Evolutionary conservation across 768 basidiomycete species (phyloP), one percentile per base, ranked within the genome.

Genomic region (Collybiopsis luxurians): DNA sequence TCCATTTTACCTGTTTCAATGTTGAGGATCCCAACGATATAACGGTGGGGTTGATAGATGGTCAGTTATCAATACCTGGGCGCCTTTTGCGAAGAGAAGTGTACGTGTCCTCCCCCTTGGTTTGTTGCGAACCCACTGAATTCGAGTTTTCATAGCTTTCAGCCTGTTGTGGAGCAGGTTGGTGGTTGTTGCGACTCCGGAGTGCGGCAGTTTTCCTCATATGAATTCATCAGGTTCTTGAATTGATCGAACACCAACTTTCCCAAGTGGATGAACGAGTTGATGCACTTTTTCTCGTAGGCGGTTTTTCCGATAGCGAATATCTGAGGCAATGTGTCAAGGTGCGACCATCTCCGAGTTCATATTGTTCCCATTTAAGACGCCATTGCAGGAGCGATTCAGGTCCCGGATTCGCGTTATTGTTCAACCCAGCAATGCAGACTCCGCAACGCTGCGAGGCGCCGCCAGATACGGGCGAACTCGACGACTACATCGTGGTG

Each of bases 1-100:
- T 94, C 73, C 85, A 90, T 67, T 95, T 94, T 70, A 93, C 86
- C 30, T 93, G 90, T 69, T 95, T 95, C 78, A 94, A 94, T 61
- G 84, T 87, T 15, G 86, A 90, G 61, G 90, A 92, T 66, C 84
- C 87, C 7, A 81, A 92, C 63, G 92, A 95, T 68, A 80, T 87
- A 1, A 76, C 80, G 24, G 89, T 93, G 23, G 92, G 92, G 1
- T 73, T 94, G 53, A 74, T 89, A 58, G 88, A 94, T 63, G 92
- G 92, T 2, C 87, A 95, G 68, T 79, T 95, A 2, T 84, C 84
- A 13, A 90, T 95, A 61, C 89, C 90, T 2, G 92, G 92, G 17
- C 85, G 81, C 61, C 71, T 92, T 23, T 76, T 95, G 52, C 85
- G 92, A 28, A 75, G 82, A 60, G 88, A 92, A 67, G 92, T 95